Base-by-base conservation (phyloP, 2,329 filamentous ascomycete species). In the Capronia americana region DNA sequence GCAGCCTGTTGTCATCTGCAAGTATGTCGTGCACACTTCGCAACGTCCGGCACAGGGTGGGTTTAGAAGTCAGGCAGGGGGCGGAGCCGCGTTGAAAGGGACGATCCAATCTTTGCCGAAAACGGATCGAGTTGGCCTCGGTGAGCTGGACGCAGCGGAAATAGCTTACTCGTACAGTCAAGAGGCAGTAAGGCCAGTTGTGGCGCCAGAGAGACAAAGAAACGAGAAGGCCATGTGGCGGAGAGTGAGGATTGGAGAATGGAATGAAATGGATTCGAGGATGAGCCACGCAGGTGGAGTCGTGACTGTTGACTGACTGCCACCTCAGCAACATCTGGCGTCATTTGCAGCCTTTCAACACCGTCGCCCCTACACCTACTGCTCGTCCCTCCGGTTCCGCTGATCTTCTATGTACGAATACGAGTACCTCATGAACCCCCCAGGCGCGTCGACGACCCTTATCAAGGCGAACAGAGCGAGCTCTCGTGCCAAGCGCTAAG, bases 1-100 rank as follows among this genome's bases (percentile, higher is more conserved):
- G 65, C 41, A 65, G 64, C 55, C 55, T 67, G 44, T 57, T 67
- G 61, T 57, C 65, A 66, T 53, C 62, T 69, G 63, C 65, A 66
- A 67, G 59, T 68, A 66, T 70, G 68, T 70, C 60, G 65, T 70
- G 68, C 63, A 64, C 63, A 59, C 20, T 41, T 59, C 60, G 58
- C 56, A 61, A 64, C 28, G 55, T 34, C 51, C 57, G 53, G 57
- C 57, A 46, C 32, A 41, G 38, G 46, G 59, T 46, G 38, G 46
- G 59, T 53, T 61, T 56, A 53, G 38, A 61, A 67, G 61, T 61
- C 53, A 46, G 64, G 55, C 61, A 60, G 26, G 56, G 59, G 63
- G 59, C 66, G 63, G 66, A 63, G 59, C 66, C 63, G 66, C 63
- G 63, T 61, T 41, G 56, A 48, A 28, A 28, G 55, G 28, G 48